Conservation (phyloP, 2,329 filamentous ascomycete genomes). For the Fusarium gaditjirri region DNA sequence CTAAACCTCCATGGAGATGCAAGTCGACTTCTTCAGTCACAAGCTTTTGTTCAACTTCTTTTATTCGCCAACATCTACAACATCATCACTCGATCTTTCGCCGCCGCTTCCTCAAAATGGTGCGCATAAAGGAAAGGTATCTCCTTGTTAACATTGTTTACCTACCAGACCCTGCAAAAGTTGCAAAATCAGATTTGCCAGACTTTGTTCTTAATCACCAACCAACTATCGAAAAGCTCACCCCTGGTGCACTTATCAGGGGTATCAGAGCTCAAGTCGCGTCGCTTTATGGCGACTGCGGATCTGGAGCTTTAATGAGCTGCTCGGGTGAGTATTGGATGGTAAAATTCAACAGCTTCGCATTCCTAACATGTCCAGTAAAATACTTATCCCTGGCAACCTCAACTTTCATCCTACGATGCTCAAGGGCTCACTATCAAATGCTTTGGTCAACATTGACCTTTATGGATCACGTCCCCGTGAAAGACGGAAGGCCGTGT, state of each 20-base stretch:
- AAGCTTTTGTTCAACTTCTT: constrained; percentile 7
- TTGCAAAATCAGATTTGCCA: constrained; percentile 56
- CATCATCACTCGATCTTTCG: neutral
- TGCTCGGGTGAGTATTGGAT: constrained; percentile 67
- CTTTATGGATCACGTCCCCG: constrained; percentile 77
- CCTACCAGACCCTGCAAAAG: constrained; percentile 64
- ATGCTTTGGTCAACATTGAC: constrained; percentile 91
- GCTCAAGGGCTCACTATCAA: constrained; percentile 83
- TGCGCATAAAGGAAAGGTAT: constrained; percentile 95
- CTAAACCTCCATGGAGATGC: constrained; percentile 22
- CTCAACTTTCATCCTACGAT: constrained; percentile 90
- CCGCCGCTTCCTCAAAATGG: constrained; percentile 67
- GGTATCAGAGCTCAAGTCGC: constrained; percentile 77
- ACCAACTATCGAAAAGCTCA: constrained; percentile 79
- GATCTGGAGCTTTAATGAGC: constrained; percentile 77
- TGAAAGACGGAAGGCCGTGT: constrained; percentile 70
- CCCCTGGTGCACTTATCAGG: constrained; percentile 71
- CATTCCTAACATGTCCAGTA: constrained; percentile 61
- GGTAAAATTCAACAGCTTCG: neutral
- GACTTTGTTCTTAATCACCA: constrained; percentile 79
- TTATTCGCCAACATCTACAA: neutral
- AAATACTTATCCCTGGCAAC: constrained; percentile 95
- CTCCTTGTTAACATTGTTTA: constrained; percentile 95
- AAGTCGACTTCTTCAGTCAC: constrained; percentile 20
- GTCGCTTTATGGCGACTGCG: constrained; percentile 88